A percentile compares a stretch with the other conserved stretches of the same genome.
phyloP scores from a whole-genome alignment of 1,284 basidiomycete genomes.

The Malassezia obtusa region DNA sequence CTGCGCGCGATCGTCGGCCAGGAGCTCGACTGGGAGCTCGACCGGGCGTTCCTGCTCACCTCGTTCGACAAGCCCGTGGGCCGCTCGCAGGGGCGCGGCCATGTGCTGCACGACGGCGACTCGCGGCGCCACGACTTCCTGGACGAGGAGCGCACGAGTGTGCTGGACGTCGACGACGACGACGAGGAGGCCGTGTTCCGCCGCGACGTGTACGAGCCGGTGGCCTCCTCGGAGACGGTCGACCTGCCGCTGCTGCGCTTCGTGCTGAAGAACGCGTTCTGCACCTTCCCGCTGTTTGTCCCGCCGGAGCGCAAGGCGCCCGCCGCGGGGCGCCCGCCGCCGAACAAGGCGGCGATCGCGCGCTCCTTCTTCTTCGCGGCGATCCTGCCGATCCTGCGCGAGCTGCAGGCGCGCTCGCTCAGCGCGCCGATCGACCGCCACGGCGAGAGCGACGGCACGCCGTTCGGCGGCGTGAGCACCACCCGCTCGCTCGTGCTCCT shows the following conservation, averaged over 20 bases:
- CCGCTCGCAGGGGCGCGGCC: neutral
- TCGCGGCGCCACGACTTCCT: constrained; percentile 34
- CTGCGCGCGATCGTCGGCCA: constrained; percentile 29
- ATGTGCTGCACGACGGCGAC: constrained; percentile 22
- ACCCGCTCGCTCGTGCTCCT: constrained; percentile 19
- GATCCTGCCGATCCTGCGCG: constrained; percentile 33
- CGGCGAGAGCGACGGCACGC: constrained; percentile 38
- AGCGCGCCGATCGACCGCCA: constrained; percentile 35
- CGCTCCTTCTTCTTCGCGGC: constrained; percentile 30
- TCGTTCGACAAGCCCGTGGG: constrained; percentile 28
- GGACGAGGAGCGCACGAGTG: constrained; percentile 15
- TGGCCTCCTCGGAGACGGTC: constrained; percentile 13
- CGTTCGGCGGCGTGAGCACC: constrained; percentile 29
- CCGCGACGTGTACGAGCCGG: constrained; percentile 25
- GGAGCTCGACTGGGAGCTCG: constrained; percentile 39
- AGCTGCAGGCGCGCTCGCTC: constrained; percentile 33
- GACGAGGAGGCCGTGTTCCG: constrained; percentile 42
- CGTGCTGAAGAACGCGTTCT: constrained; percentile 37
- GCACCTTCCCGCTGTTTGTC: constrained; percentile 40
- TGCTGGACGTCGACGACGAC: constrained; percentile 24
- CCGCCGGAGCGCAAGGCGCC: constrained; percentile 26
- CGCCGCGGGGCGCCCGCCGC: constrained; percentile 16
- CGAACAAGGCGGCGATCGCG: constrained; percentile 32
- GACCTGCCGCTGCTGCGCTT: constrained; percentile 39
- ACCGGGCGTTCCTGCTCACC: constrained; percentile 32